These are phyloP conservation scores for Didymella segeticola DNA, from an alignment of 2,329 filamentous ascomycete species.

Conservation along the genomic window DNA sequence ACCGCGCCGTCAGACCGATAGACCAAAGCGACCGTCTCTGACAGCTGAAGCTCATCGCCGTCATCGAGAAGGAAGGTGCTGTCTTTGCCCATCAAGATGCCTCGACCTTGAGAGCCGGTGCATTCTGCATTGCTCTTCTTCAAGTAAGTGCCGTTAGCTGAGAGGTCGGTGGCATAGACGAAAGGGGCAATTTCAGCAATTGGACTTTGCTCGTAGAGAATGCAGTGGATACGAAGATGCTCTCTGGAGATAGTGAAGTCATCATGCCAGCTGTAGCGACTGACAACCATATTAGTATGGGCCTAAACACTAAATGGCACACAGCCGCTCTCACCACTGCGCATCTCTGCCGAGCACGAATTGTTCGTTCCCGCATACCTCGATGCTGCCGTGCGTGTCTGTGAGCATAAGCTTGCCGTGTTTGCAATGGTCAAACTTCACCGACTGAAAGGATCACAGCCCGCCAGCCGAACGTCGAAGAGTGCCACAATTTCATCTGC, in stretches of 20 bases:
- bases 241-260: conserved; percentile 51
- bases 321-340: conserved; percentile 36
- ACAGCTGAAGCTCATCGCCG: conserved; percentile 52
- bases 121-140: conserved; percentile 35
- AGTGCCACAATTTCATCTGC: conserved; percentile 34
- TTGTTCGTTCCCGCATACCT: conserved; percentile 45
- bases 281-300: conserved; percentile 13
- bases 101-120: conserved; percentile 30
- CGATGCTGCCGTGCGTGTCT: conserved; percentile 37
- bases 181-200: conserved; percentile 50
- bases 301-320: not conserved
- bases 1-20: conserved; percentile 26
- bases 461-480: conserved; percentile 32
- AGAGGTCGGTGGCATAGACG: conserved; percentile 56
- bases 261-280: conserved; percentile 42
- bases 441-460: conserved; percentile 27
- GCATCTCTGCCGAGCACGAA: conserved; percentile 46
- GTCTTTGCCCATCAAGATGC: conserved; percentile 41
- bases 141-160: conserved; percentile 52
- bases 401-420: conserved; percentile 25
- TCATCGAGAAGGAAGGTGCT: conserved; percentile 53
- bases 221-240: conserved; percentile 56
- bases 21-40: conserved; percentile 32
- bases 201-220: conserved; percentile 53
- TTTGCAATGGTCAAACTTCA: not conserved